These are phyloP conservation scores for Cyphellophora europaea DNA, from an alignment of 2,329 filamentous ascomycete species.

Conservation along the genomic window DNA sequence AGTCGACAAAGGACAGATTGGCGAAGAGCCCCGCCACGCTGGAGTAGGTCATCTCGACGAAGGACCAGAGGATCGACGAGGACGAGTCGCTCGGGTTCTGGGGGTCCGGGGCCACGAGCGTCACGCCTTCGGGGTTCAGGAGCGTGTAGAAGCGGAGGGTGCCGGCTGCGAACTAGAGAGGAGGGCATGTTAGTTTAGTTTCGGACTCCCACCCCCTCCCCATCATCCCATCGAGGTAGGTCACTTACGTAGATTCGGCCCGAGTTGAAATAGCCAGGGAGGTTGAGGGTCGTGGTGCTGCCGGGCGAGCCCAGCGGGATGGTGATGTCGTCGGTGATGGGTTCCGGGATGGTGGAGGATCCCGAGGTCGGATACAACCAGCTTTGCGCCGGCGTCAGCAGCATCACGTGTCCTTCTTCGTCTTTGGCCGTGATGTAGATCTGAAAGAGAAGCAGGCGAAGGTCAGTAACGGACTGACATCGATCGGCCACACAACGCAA, in stretches of 20 bases:
- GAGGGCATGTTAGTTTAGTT: too few relatives aligned
- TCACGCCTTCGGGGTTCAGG: conserved; percentile 16
- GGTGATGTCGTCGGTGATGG: conserved; percentile 30
- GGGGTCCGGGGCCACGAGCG: conserved; percentile 41
- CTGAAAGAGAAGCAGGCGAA: too few relatives aligned
- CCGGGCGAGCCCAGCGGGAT: conserved; percentile 34
- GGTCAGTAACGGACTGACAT: too few relatives aligned
- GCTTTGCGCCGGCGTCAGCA: conserved; percentile 31
- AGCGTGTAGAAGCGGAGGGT: conserved; percentile 36
- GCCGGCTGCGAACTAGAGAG: conserved; percentile 35
- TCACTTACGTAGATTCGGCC: conserved; percentile 40
- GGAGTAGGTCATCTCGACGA: conserved; percentile 41
- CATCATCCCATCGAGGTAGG: too few relatives aligned
- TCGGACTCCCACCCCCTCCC: too few relatives aligned
- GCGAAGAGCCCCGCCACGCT: conserved; percentile 30
- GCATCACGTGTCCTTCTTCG: conserved; percentile 32
- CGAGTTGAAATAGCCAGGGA: conserved; percentile 32
- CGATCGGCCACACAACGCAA: too few relatives aligned
- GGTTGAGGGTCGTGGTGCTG: conserved; percentile 27
- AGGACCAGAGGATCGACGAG: conserved; percentile 38
- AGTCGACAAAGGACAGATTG: conserved; percentile 45
- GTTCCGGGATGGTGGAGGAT: conserved; percentile 26
- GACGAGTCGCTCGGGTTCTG: conserved; percentile 36
- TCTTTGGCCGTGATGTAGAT: conserved; percentile 39
- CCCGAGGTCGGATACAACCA: conserved; percentile 35